Base-by-base conservation (phyloP, 805 yeast genomes). In the Tetrapisispora namnaoensis region DNA sequence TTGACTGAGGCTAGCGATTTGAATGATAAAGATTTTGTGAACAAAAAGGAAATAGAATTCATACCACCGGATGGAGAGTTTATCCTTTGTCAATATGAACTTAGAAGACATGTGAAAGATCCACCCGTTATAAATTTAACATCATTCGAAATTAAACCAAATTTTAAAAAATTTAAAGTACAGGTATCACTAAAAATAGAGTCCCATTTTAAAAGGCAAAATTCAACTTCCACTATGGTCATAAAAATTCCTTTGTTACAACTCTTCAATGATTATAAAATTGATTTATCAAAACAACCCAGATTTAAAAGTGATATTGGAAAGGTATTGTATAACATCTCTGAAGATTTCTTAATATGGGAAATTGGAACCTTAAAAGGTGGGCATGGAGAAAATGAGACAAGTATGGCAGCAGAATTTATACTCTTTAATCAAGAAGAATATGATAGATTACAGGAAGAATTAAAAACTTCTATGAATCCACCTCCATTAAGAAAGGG, bases 51-150 rank as follows among this genome's bases (percentile, higher is more conserved):
- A 49, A 79, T 90, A 32, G 78, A 82, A 28, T 90, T 89, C 62
- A 78, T 84, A 17, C 96, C 97, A 16, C 96, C 96, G 0, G 96
- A 88, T 70, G 96, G 96, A 0, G 79, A 78, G 54, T 87, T 86
- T 61, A 78, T 80, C 32, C 74, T 88, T 36, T 69, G 72, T 47
- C 57, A 60, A 45, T 70, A 70, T 41, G 61, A 63, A 37, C 50
- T 70, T 39, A 66, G 64, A 45, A 57, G 69, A 37, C 65, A 60
- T 48, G 59, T 64, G 3, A 54, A 54, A 18, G 69, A 65, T 43
- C 55, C 57, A 53, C 79, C 86, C 2, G 53, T 68, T 39, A 58
- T 65, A 7, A 62, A 70, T 44, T 47, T 65, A 21, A 50, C 51
- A 3, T 49, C 54, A 9, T 59, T 57, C 32, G 56, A 56, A 3